A percentile compares a stretch with the other conserved stretches of the same genome.
These are phyloP conservation scores for Lantana camara DNA, from an alignment of 257 asterid species.

Conservation along the genomic window DNA sequence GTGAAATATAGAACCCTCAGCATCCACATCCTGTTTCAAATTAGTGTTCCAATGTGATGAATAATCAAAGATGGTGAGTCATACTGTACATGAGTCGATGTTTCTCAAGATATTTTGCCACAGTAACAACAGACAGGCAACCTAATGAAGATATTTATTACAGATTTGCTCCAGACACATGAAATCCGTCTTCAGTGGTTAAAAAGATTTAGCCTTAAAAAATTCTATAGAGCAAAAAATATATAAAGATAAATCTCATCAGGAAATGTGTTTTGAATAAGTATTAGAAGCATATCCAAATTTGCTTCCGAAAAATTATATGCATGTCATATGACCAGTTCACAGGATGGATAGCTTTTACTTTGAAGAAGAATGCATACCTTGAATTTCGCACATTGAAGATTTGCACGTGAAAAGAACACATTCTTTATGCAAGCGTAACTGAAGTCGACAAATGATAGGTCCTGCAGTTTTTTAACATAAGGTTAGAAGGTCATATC, in stretches of 20 bases:
- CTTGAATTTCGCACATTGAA: conserved; percentile 87
- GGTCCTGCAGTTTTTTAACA: conserved; percentile 61
- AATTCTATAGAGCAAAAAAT: neutral
- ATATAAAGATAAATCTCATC: neutral
- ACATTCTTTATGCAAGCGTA: conserved; percentile 81
- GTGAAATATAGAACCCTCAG: conserved; percentile 87
- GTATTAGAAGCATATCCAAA: neutral
- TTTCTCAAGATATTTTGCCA: neutral
- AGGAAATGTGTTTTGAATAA: neutral
- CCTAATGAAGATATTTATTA: neutral
- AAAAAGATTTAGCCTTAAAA: neutral
- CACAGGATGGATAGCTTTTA: neutral
- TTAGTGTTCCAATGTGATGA: conserved; percentile 28
- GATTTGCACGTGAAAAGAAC: conserved; percentile 93
- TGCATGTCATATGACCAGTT: neutral
- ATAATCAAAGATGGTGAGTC: conserved; percentile 16
- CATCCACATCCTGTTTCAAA: conserved; percentile 85
- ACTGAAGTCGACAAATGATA: conserved; percentile 91
- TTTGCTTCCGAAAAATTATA: neutral
- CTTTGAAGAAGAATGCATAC: conserved; percentile 42
- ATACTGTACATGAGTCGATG: neutral
- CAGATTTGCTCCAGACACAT: neutral
- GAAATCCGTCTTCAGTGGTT: neutral
- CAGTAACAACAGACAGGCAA: neutral
- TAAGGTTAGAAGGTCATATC: conserved; percentile 4